Base-by-base conservation (phyloP, 768 basidiomycete species). In the Clavaria fumosa region DNA sequence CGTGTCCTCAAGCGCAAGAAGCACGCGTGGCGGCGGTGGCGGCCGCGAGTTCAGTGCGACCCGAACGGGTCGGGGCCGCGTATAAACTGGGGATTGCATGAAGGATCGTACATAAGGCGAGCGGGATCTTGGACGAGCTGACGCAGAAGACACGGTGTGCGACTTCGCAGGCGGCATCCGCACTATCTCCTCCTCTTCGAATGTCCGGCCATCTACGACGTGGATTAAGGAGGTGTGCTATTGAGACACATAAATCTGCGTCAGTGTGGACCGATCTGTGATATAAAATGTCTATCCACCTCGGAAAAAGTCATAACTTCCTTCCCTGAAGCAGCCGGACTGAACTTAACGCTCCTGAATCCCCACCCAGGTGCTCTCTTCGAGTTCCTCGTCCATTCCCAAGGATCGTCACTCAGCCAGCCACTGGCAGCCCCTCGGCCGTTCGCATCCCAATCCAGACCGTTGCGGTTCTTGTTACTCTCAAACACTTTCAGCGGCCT, bases 221-320 rank as follows among this genome's bases (percentile, higher is more conserved):
- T 95, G 90, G 5, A 93, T 53, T 24, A 80, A 56, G 21, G 71
- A 78, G 2, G 83, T 82, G 52, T 93, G 88, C 83, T 90, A 39
- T 33, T 34, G 9, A 43, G 54, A 17, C 47, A 35, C 7, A 34
- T 41, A 38, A 31, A 34, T 39, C 12, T 30, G n/a, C n/a, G n/a
- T n/a, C n/a, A n/a, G n/a, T n/a, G n/a, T n/a, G n/a, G n/a, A n/a
- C n/a, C n/a, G n/a, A n/a, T 3, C 15, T 23, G 21, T 33, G 20
- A 34, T 32, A 15, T 7, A 27, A 31, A 18, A 20, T 37, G 23
- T 28, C 24, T 19, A 38, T 71, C 38, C 43, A 88, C 86, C 74
- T 91, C 89, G 11, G 89, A 86, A 57, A 90, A 95, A 0, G 74
- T 76, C 71, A 93, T 72, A 1, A 90, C 54, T 55, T 93, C 90